Conservation (phyloP, 1,284 basidiomycete species). For the Ustilago nuda region DNA sequence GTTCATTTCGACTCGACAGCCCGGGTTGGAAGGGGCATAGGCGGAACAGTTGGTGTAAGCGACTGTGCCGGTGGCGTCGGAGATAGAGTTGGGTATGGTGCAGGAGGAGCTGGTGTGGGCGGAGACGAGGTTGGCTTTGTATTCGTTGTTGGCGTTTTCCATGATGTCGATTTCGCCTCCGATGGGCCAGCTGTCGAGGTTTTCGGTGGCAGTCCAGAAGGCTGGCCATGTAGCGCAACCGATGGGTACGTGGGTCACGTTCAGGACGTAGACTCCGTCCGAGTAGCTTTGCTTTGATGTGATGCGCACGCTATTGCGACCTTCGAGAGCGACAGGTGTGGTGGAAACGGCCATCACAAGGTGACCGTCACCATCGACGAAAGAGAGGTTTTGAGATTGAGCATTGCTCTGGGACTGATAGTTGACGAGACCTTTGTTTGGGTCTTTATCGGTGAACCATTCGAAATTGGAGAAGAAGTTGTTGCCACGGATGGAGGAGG, state of each 20-base stretch:
- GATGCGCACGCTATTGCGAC: constrained; percentile 61
- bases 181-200: constrained; percentile 53
- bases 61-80: constrained; percentile 45
- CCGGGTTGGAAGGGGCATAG: constrained; percentile 39
- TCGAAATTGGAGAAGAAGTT: constrained; percentile 58
- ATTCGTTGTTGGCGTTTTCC: constrained; percentile 67
- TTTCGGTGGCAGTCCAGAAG: constrained; percentile 65
- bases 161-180: constrained; percentile 68
- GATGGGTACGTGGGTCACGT: constrained; percentile 61
- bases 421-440: constrained; percentile 63
- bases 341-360: constrained; percentile 65
- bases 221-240: constrained; percentile 68
- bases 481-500: constrained; percentile 32
- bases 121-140: constrained; percentile 49
- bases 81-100: constrained; percentile 29
- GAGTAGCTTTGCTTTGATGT: constrained; percentile 55
- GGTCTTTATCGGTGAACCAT: constrained; percentile 57
- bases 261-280: constrained; percentile 65
- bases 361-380: constrained; percentile 44
- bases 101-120: constrained; percentile 58
- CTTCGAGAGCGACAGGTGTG: constrained; percentile 29
- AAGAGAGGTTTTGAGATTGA: constrained; percentile 56
- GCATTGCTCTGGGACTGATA: constrained; percentile 50
- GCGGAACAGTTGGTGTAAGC: constrained; percentile 59
- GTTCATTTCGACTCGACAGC: constrained; percentile 62